These are phyloP conservation scores for Penicillium sp. DNA, from an alignment of 2,329 filamentous ascomycete genomes.

Conservation along the genomic window DNA sequence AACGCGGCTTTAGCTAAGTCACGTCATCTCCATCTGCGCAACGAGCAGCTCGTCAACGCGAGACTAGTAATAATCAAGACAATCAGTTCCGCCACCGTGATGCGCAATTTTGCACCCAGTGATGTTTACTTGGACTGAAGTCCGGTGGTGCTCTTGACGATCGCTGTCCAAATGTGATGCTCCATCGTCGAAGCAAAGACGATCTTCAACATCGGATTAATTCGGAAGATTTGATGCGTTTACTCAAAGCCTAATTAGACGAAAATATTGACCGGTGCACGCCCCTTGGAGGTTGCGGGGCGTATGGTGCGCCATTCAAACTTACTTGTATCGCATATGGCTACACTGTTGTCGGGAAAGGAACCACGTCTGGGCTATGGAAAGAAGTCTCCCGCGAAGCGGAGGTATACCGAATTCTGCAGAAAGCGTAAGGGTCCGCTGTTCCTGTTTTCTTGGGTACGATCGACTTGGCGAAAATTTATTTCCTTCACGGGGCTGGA, in stretches of 20 bases:
- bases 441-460: slow-evolving; percentile 23
- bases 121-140: slow-evolving; percentile 37
- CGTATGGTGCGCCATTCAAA: slow-evolving; percentile 40
- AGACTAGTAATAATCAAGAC: background rate
- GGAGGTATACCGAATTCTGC: slow-evolving; percentile 16
- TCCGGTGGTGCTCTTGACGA: slow-evolving; percentile 28
- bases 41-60: slow-evolving; percentile 3
- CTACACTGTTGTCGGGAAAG: slow-evolving; percentile 40
- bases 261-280: slow-evolving; percentile 36
- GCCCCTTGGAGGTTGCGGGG: slow-evolving; percentile 32
- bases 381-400: slow-evolving; percentile 21
- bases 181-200: slow-evolving; percentile 20
- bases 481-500: slow-evolving; percentile 38
- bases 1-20: background rate
- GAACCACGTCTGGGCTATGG: slow-evolving; percentile 31
- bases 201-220: slow-evolving; percentile 26
- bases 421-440: slow-evolving; percentile 16
- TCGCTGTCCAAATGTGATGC: slow-evolving; percentile 34
- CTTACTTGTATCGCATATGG: slow-evolving; percentile 34
- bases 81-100: slow-evolving; percentile 21
- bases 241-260: slow-evolving; percentile 36
- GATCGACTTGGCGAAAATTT: slow-evolving; percentile 27
- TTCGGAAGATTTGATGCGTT: slow-evolving; percentile 23
- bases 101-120: slow-evolving; percentile 37
- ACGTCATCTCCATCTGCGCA: slow-evolving; percentile 4